These are phyloP conservation scores for Syzygium syzygioides DNA, from an alignment of 441 rosid genomes.

Conservation along the genomic window DNA sequence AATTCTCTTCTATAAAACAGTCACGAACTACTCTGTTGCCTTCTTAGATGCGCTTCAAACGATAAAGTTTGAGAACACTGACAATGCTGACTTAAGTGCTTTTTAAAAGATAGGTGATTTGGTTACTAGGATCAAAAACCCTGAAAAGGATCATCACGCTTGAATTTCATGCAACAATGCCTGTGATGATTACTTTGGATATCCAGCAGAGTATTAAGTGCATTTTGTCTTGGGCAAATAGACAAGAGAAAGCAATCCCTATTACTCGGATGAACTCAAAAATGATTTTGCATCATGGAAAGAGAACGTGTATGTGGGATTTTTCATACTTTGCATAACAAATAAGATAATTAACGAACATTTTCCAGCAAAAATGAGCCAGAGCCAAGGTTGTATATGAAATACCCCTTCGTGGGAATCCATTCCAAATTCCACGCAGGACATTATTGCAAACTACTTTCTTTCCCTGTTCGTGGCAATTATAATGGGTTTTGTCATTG, in stretches of 20 bases:
- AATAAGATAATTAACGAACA: not conserved
- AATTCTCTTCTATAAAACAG: not conserved
- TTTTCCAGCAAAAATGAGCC: not conserved
- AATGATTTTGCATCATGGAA: not conserved
- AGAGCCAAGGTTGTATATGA: not conserved
- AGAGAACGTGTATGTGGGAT: not conserved
- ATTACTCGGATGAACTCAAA: not conserved
- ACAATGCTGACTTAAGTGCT: not conserved
- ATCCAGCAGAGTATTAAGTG: not conserved
- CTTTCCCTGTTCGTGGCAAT: not conserved
- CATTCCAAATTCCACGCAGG: not conserved
- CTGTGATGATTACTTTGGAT: not conserved
- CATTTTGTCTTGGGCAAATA: not conserved
- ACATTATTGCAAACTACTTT: not conserved
- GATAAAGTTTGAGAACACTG: not conserved
- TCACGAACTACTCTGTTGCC: not conserved
- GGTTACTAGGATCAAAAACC: not conserved
- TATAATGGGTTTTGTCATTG: not conserved
- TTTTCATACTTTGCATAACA: not conserved
- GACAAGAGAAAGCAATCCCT: not conserved
- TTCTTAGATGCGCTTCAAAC: not conserved
- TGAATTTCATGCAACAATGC: not conserved
- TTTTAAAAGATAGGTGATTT: not conserved
- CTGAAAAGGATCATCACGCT: not conserved
- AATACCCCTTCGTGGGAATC: not conserved